Conservation (phyloP, 169 alveolate genomes). For the Besnoitia besnoiti region DNA sequence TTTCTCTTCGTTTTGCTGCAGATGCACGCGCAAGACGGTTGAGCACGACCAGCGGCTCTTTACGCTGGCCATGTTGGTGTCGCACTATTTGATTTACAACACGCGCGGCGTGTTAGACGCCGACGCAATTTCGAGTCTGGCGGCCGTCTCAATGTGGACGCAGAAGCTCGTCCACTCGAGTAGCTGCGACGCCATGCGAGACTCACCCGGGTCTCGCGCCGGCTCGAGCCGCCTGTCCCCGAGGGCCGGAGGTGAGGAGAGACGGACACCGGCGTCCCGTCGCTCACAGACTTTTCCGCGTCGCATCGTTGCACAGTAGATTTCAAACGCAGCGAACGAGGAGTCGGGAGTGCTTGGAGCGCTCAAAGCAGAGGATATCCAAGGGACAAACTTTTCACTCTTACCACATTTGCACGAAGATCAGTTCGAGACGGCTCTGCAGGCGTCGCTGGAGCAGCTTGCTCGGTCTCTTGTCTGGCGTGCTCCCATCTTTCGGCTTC, state of each 20-base stretch:
- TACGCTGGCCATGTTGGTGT: slow-evolving; percentile 63
- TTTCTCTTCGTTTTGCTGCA: not conserved
- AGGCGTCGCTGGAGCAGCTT: no score
- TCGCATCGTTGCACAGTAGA: no score
- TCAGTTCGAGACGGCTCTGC: no score
- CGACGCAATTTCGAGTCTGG: slow-evolving; percentile 62
- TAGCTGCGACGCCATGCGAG: not conserved
- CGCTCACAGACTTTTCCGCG: no score
- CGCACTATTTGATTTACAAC: slow-evolving; percentile 59
- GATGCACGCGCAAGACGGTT: slow-evolving; percentile 62
- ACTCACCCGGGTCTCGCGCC: not conserved
- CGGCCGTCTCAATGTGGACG: slow-evolving; percentile 67
- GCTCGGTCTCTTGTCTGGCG: no score
- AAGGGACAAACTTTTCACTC: no score
- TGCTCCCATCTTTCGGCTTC: no score
- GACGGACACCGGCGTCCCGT: no score
- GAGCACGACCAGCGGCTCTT: slow-evolving; percentile 68
- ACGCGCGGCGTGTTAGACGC: slow-evolving; percentile 65
- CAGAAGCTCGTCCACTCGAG: slow-evolving; percentile 45
- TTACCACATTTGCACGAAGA: no score
- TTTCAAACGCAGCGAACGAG: no score
- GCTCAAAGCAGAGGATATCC: no score
- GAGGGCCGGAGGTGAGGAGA: not conserved
- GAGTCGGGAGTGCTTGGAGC: no score
- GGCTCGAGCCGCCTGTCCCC: not conserved